These are phyloP conservation scores for Verticillium dahliae DNA, from an alignment of 2,329 filamentous ascomycete genomes.

Conservation along the genomic window DNA sequence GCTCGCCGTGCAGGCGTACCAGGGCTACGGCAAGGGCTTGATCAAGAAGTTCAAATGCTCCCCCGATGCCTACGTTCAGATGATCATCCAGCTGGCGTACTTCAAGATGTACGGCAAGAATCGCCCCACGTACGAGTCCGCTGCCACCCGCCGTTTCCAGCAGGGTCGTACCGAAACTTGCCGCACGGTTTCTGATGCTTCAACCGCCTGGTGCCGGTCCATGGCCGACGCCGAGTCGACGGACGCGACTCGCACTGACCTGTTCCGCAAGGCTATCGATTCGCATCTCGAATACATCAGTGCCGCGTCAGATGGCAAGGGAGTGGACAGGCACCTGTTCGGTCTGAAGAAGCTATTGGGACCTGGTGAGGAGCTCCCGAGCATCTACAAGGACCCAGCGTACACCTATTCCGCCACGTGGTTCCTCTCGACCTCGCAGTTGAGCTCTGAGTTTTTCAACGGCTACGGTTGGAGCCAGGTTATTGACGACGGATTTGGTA, in stretches of 20 bases:
- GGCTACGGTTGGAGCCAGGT: slow-evolving; percentile 99
- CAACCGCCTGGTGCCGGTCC: slow-evolving; percentile 80
- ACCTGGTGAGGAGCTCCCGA: slow-evolving; percentile 73
- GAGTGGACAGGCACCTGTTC: slow-evolving; percentile 94
- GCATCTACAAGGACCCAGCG: slow-evolving; percentile 81
- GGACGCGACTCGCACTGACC: slow-evolving; percentile 58
- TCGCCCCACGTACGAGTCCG: slow-evolving; percentile 95
- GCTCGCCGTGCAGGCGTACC: slow-evolving; percentile 88
- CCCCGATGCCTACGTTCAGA: slow-evolving; percentile 94
- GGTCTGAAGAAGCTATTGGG: slow-evolving; percentile 86
- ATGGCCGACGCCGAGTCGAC: slow-evolving; percentile 66
- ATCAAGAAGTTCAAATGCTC: slow-evolving; percentile 99
- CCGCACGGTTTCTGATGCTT: slow-evolving; percentile 84
- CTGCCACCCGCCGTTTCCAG: slow-evolving; percentile 90
- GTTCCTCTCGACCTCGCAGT: slow-evolving; percentile 83
- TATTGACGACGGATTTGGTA: slow-evolving; percentile 90
- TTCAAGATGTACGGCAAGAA: slow-evolving; percentile 99
- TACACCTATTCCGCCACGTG: slow-evolving; percentile 79
- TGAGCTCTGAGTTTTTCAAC: slow-evolving; percentile 97
- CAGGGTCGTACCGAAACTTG: slow-evolving; percentile 95
- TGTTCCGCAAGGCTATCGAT: slow-evolving; percentile 76
- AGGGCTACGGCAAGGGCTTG: slow-evolving; percentile 94
- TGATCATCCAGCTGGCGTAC: slow-evolving; percentile 97
- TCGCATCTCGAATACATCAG: slow-evolving; percentile 86
- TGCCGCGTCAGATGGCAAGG: slow-evolving; percentile 84